Base-by-base conservation (phyloP, 2,329 filamentous ascomycete species). In the Pseudocercospora ulei region DNA sequence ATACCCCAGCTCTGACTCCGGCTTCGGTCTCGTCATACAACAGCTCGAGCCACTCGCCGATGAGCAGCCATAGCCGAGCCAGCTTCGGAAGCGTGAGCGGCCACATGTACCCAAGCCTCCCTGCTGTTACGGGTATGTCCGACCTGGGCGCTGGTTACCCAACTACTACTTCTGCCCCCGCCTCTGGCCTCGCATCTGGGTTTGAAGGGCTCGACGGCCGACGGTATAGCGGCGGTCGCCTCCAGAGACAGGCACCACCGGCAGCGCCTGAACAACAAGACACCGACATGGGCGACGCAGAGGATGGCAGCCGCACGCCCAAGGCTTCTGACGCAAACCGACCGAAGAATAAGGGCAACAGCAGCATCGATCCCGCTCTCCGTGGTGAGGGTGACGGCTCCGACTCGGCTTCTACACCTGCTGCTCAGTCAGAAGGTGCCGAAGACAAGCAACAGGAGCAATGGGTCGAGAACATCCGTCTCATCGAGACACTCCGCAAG, bases 1-100 rank as follows among this genome's bases (percentile, higher is more conserved):
- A 82, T 46, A 87, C 82, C 8, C 81, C 82, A 6, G 81, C 80
- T 6, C 71, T 85, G 47, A 87, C 82, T 2, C 82, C 82, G 5
- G 78, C 81, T 0, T 83, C 78, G 59, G 73, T 76, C 39, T 70
- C 84, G 56, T 86, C 82, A 0, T 86, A 86, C 64, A 78, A 76
- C 24, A 60, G 56, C 49, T 84, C 82, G 7, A 78, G 78, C 31
- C 80, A 86, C 58, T 87, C 82, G 4, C 82, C 82, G 49, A 76
- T 78, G 17, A 83, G 80, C n/a, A 75, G 73, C 30, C 73, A 78
- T 38, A 67, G 69, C 24, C 58, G 61, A 36, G 65, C 68, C 42
- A 78, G 72, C 57, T 70, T 85, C 58, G 52, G 56, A 43, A 57
- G 55, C 44, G 52, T 47, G 38, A 71, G 70, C 14, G 67, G 67